Percentiles rank a stretch among this genome's conserved stretches.
These are phyloP conservation scores for Drechslera avenae DNA, from an alignment of 2,329 filamentous ascomycete species.

Conservation along the genomic window DNA sequence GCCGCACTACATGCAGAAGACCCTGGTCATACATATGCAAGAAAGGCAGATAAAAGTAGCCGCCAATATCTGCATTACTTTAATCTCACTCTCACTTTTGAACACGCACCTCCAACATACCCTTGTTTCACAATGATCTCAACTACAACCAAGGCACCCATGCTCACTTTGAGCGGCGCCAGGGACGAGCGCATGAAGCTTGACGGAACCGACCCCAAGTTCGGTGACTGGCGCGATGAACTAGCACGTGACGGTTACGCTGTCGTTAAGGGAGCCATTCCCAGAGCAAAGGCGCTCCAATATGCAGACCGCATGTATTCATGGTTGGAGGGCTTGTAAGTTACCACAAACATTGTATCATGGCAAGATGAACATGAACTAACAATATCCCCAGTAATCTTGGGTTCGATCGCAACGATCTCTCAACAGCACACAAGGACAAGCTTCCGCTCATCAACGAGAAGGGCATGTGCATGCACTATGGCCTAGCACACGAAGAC, in stretches of 20 bases:
- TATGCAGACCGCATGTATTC: conserved; percentile 40
- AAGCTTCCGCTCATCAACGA: conserved; percentile 27
- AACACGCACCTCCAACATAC: too few relatives aligned
- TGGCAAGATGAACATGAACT: background rate
- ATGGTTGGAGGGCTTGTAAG: conserved; percentile 45
- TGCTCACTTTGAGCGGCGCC: too few relatives aligned
- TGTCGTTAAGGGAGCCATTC: conserved; percentile 55
- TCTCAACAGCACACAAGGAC: conserved; percentile 26
- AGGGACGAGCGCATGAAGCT: too few relatives aligned
- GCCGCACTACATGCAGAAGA: too few relatives aligned
- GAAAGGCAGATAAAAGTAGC: too few relatives aligned
- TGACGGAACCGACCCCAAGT: conserved; percentile 27
- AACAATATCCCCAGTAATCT: conserved; percentile 26
- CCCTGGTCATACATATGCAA: too few relatives aligned
- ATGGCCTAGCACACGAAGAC: conserved; percentile 48
- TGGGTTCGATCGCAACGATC: conserved; percentile 29
- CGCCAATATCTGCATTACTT: too few relatives aligned
- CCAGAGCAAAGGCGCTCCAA: conserved; percentile 49
- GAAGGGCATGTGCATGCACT: conserved; percentile 34
- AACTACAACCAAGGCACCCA: too few relatives aligned
- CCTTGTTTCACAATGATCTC: too few relatives aligned
- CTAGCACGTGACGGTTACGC: conserved; percentile 24
- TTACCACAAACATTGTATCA: background rate
- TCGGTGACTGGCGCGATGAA: conserved; percentile 46
- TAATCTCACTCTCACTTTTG: too few relatives aligned